A percentile compares a stretch with the other conserved stretches of the same genome.
Evolutionary conservation across 1,284 basidiomycete species (phyloP).

Genomic region (Ceratobasidium sp.): DNA sequence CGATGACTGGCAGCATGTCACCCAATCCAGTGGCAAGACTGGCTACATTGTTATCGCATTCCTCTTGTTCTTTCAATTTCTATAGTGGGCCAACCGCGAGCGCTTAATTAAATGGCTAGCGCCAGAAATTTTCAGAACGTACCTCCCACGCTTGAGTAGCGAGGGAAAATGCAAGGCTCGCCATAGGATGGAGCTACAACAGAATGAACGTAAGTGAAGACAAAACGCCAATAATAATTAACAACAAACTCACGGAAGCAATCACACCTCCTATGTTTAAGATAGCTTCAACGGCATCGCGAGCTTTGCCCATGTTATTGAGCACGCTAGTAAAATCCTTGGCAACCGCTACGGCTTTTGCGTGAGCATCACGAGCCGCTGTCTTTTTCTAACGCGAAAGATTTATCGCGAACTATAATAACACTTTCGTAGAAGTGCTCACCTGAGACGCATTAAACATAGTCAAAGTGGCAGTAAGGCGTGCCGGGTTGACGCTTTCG

Average conservation of each 20-base stretch:
- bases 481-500: neutral
- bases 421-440: neutral
- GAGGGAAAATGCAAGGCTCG: neutral
- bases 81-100: neutral
- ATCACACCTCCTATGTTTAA: neutral
- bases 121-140: neutral
- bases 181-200: neutral
- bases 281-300: neutral
- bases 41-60: neutral
- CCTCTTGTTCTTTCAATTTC: conserved; percentile 7
- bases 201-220: neutral
- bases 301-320: conserved; percentile 2
- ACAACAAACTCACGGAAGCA: neutral
- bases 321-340: neutral
- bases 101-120: neutral
- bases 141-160: conserved; percentile 6
- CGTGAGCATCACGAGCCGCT: neutral
- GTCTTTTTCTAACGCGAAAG: neutral
- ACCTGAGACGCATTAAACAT: neutral
- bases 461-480: neutral
- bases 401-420: no score
- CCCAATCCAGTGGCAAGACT: neutral
- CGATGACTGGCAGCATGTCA: neutral
- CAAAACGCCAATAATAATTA: no score
- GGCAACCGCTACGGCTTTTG: neutral